Percentiles rank a stretch among this genome's conserved stretches.
phyloP scores from a whole-genome alignment of 2,329 filamentous ascomycete genomes.

The Stagonosporopsis rhizophila region DNA sequence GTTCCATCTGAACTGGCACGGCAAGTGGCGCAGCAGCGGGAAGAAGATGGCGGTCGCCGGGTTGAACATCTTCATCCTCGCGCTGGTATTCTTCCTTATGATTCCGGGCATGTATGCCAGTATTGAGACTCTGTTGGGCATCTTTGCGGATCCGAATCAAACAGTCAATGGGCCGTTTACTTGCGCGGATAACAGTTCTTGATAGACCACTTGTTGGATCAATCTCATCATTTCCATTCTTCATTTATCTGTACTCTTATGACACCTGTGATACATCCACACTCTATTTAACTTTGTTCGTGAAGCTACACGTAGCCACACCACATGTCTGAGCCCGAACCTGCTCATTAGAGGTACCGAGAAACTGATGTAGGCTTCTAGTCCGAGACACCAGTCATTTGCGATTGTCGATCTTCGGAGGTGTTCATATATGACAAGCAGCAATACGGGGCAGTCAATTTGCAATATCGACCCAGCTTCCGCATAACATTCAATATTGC shows the following conservation, averaged over 20 bases:
- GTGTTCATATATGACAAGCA: too few relatives aligned
- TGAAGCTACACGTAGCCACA: too few relatives aligned
- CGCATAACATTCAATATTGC: neutral
- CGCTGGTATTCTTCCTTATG: conserved; percentile 33
- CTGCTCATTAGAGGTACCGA: too few relatives aligned
- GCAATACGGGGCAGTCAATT: too few relatives aligned
- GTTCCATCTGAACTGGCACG: conserved; percentile 39
- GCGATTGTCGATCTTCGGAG: too few relatives aligned
- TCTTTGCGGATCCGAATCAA: conserved; percentile 34
- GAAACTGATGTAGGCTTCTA: too few relatives aligned
- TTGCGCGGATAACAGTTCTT: conserved; percentile 36
- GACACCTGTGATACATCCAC: too few relatives aligned
- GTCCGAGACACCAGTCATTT: too few relatives aligned
- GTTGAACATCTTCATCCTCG: conserved; percentile 33
- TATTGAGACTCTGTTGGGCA: conserved; percentile 29
- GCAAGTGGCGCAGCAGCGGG: conserved; percentile 28
- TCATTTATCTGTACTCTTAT: neutral
- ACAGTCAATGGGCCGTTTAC: conserved; percentile 38
- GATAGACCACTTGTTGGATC: neutral
- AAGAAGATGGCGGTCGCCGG: conserved; percentile 32
- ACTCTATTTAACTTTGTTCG: too few relatives aligned
- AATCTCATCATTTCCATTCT: neutral
- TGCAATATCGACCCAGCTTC: too few relatives aligned
- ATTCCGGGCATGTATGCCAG: conserved; percentile 38
- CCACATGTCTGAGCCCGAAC: too few relatives aligned